phyloP scores from a whole-genome alignment of 345 rosid genomes.

The Pistacia atlantica region DNA sequence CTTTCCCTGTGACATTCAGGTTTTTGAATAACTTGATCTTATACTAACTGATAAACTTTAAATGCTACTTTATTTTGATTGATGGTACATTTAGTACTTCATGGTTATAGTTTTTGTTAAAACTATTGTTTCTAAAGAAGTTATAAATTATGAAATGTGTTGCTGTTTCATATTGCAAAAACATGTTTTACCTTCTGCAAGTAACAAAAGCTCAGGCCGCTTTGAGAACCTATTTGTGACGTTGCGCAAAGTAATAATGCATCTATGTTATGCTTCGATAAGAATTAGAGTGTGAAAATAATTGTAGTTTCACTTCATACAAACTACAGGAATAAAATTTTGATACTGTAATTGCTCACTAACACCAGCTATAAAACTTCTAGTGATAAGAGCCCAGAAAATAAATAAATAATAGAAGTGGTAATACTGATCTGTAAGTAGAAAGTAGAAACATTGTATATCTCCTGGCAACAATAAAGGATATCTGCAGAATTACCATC shows the following conservation, averaged over 20 bases:
- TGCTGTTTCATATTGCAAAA: background rate
- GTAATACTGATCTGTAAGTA: too few species aligned
- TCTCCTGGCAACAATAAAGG: background rate
- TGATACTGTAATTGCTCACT: background rate
- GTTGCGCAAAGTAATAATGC: background rate
- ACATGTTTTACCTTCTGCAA: background rate
- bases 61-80: conserved; percentile 8
- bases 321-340: conserved; percentile 3
- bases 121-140: background rate
- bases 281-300: background rate
- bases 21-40: conserved; percentile 26
- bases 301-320: background rate
- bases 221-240: background rate
- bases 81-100: background rate
- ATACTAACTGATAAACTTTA: conserved; percentile 4
- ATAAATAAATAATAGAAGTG: background rate
- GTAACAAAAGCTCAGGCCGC: background rate
- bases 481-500: background rate
- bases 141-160: background rate
- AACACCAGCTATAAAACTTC: background rate
- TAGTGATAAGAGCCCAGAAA: background rate
- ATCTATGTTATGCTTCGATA: background rate
- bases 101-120: background rate
- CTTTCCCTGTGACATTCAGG: conserved; percentile 78
- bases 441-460: too few species aligned